Conservation (phyloP, 2,329 filamentous ascomycete species). For the Aspergillus ustus region DNA sequence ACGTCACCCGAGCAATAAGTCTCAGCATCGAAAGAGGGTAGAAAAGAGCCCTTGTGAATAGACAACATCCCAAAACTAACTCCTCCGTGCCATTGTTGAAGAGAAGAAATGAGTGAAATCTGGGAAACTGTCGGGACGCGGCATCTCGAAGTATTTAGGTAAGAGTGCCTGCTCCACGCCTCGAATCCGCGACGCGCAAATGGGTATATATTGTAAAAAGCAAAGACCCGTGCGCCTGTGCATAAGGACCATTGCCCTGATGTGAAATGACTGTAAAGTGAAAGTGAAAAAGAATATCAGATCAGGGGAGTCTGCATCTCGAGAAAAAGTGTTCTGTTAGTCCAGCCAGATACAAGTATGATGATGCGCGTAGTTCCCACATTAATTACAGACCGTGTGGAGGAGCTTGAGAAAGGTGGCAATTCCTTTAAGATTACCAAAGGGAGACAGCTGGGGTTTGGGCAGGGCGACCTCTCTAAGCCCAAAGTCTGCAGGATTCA, state of each 20-base stretch:
- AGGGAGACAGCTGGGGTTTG: background rate
- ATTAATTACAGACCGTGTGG: background rate
- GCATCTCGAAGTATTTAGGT: background rate
- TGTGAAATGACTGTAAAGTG: background rate
- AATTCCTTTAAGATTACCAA: too few relatives aligned
- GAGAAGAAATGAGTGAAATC: background rate
- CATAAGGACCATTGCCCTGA: background rate
- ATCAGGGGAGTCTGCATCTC: slow-evolving; percentile 20
- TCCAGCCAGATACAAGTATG: background rate
- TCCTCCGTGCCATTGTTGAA: background rate
- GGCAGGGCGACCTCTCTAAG: background rate
- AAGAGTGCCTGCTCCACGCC: background rate
- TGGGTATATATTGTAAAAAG: background rate
- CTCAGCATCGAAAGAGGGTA: too few relatives aligned
- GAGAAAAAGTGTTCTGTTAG: slow-evolving; percentile 5
- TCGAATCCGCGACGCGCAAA: background rate
- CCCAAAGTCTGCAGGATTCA: background rate
- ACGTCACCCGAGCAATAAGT: too few relatives aligned
- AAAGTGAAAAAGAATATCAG: background rate
- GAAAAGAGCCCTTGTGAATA: background rate
- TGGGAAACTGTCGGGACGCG: background rate
- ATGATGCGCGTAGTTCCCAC: background rate
- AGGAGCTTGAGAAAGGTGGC: background rate
- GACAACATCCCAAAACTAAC: background rate
- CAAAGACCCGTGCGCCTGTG: slow-evolving; percentile 13